phyloP scores from a whole-genome alignment of 2,329 filamentous ascomycete genomes.

The Mycocentrospora acerina region DNA sequence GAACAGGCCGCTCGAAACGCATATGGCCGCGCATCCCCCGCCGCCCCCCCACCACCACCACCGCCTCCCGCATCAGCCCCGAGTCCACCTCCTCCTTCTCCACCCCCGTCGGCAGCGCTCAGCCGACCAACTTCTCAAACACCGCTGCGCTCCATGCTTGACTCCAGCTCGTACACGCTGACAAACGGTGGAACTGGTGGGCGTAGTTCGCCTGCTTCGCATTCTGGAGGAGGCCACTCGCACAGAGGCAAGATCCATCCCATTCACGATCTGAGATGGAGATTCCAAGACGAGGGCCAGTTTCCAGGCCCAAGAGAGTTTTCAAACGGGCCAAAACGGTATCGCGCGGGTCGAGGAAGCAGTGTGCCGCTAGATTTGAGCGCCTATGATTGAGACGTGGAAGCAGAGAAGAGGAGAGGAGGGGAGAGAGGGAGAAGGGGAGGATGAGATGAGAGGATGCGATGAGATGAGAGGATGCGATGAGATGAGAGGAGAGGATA shows the following conservation, averaged over 20 bases:
- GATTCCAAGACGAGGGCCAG: constrained; percentile 78
- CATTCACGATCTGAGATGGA: constrained; percentile 80
- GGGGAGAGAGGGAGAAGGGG: not conserved
- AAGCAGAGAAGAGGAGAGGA: not conserved
- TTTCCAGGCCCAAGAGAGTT: constrained; percentile 87
- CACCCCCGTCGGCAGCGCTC: constrained; percentile 33
- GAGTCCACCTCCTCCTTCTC: constrained; percentile 39
- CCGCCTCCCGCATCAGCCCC: constrained; percentile 52
- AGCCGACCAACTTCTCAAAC: constrained; percentile 43
- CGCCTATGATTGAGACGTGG: constrained; percentile 51
- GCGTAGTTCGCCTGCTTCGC: constrained; percentile 24
- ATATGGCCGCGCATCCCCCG: constrained; percentile 50
- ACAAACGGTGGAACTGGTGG: constrained; percentile 42
- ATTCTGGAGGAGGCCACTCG: too few species aligned
- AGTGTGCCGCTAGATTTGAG: constrained; percentile 88
- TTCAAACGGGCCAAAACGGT: constrained; percentile 70
- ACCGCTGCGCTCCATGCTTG: constrained; percentile 64
- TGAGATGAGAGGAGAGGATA: too few species aligned
- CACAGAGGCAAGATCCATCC: constrained; percentile 46
- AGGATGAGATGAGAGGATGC: not conserved
- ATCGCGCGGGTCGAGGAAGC: constrained; percentile 87
- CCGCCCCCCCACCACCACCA: constrained; percentile 44
- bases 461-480: too few species aligned
- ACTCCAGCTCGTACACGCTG: constrained; percentile 73
- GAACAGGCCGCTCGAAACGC: constrained; percentile 62